Evolutionary conservation across 2,329 filamentous ascomycete species (phyloP).

Genomic region (Aspergillus novoparasiticus): DNA sequence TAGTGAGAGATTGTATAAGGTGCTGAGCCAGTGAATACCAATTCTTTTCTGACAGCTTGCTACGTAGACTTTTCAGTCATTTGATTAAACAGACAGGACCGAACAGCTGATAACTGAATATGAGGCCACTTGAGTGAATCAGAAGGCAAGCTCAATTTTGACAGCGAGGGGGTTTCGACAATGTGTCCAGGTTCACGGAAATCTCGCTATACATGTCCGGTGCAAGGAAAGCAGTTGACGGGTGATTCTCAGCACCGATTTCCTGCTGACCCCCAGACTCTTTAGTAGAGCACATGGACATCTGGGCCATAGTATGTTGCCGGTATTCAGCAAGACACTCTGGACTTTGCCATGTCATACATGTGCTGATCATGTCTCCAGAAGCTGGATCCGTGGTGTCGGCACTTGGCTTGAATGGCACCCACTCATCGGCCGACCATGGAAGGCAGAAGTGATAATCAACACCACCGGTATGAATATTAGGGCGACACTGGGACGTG

Average conservation of each 20-base stretch:
- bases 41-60: background rate
- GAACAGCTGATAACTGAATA: background rate
- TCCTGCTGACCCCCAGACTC: background rate
- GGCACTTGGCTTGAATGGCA: background rate
- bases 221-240: background rate
- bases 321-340: constrained; percentile 23
- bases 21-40: no score
- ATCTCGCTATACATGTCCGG: background rate
- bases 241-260: background rate
- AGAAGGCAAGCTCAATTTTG: background rate
- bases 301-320: constrained; percentile 24
- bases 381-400: background rate
- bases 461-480: background rate
- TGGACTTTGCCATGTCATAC: constrained; percentile 19
- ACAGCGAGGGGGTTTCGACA: background rate
- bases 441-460: constrained; percentile 12
- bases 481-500: background rate
- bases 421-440: constrained; percentile 11
- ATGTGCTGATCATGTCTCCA: background rate
- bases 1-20: no score
- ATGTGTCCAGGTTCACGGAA: background rate
- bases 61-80: background rate
- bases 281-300: background rate
- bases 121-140: background rate
- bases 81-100: background rate